A percentile compares a stretch with the other conserved stretches of the same genome.
phyloP scores from a whole-genome alignment of 1,284 basidiomycete species.

The Ustilago esculenta region DNA sequence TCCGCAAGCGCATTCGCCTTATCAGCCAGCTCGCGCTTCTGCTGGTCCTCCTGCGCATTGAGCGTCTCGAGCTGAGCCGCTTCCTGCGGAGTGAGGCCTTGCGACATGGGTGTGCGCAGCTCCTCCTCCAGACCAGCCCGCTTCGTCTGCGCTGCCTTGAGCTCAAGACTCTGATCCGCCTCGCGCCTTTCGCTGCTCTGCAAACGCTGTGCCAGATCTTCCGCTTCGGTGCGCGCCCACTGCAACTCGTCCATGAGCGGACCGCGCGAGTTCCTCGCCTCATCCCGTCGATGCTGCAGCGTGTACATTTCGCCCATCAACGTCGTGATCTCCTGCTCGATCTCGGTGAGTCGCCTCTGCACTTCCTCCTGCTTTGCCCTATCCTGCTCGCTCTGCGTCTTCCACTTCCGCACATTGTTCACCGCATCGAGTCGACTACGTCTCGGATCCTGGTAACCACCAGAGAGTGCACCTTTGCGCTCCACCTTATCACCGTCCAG shows the following conservation, averaged over 20 bases:
- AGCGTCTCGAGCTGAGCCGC: conserved; percentile 76
- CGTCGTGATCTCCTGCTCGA: conserved; percentile 89
- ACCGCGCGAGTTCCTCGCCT: conserved; percentile 77
- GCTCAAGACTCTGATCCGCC: conserved; percentile 78
- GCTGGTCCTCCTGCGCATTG: conserved; percentile 79
- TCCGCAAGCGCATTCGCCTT: conserved; percentile 78
- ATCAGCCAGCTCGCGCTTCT: conserved; percentile 77
- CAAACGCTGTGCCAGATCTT: conserved; percentile 75
- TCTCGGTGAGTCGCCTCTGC: conserved; percentile 74
- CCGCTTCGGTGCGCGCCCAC: conserved; percentile 76
- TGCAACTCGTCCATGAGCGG: conserved; percentile 76
- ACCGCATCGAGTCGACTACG: conserved; percentile 89
- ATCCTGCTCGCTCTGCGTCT: conserved; percentile 77
- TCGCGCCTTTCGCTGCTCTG: conserved; percentile 76
- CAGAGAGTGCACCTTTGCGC: conserved; percentile 91
- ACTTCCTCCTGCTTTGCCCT: conserved; percentile 77
- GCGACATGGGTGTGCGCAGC: conserved; percentile 78
- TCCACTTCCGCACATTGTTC: conserved; percentile 81
- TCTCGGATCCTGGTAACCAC: conserved; percentile 92
- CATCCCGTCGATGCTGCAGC: conserved; percentile 76
- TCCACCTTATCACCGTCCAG: conserved; percentile 98
- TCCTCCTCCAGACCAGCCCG: conserved; percentile 78
- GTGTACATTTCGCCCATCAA: conserved; percentile 80
- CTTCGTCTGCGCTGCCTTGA: conserved; percentile 72
- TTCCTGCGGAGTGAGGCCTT: conserved; percentile 79